phyloP scores from a whole-genome alignment of 257 asterid species.

The Solanum rostratum region DNA sequence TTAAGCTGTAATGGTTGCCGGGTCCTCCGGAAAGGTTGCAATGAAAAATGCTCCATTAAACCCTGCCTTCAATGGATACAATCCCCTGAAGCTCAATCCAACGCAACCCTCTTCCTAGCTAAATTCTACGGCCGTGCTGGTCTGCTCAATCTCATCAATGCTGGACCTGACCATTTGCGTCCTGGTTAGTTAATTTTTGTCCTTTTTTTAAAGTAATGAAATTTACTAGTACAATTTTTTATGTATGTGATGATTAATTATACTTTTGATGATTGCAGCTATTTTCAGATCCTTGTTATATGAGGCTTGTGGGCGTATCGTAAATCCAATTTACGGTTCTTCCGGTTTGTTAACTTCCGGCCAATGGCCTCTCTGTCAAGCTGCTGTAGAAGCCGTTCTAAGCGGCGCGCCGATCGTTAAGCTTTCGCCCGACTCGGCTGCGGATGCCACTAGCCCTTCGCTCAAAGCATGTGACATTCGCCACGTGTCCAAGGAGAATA shows the following conservation, averaged over 20 bases:
- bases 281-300: constrained; percentile 28
- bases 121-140: constrained; percentile 45
- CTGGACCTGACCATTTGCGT: constrained; percentile 23
- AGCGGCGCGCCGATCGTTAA: constrained; percentile 21
- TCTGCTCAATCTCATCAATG: constrained; percentile 28
- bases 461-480: constrained; percentile 27
- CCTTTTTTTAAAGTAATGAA: not conserved
- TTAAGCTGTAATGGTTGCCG: constrained; percentile 46
- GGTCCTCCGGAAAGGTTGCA: constrained; percentile 33
- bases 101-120: constrained; percentile 37
- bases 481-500: constrained; percentile 16
- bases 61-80: constrained; percentile 38
- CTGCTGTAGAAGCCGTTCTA: constrained; percentile 33
- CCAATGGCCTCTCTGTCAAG: constrained; percentile 31
- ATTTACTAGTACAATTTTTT: not conserved
- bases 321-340: constrained; percentile 29
- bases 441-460: constrained; percentile 9
- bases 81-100: constrained; percentile 29
- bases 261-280: constrained; percentile 4
- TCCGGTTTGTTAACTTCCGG: constrained; percentile 31
- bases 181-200: constrained; percentile 16
- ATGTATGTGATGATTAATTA: not conserved
- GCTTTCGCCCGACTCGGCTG: constrained; percentile 22
- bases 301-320: constrained; percentile 37
- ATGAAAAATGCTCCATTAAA: constrained; percentile 18